Percentiles rank a stretch among this genome's conserved stretches.
phyloP scores from a whole-genome alignment of 2,329 filamentous ascomycete species.

The Trichophyton schoenleinii region DNA sequence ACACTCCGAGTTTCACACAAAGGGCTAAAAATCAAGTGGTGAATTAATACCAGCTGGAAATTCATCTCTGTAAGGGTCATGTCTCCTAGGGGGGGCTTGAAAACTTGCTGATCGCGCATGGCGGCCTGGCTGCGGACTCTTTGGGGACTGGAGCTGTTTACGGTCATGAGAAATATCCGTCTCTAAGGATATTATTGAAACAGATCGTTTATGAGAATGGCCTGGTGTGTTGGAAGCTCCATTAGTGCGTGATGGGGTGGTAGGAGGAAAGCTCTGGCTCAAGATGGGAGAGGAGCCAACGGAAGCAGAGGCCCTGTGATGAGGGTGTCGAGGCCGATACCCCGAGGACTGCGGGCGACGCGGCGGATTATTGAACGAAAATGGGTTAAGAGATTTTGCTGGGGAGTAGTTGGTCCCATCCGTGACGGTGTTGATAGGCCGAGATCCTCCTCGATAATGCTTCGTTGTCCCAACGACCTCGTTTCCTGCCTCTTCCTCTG shows the following conservation, averaged over 20 bases:
- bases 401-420: conserved; percentile 29
- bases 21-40: neutral
- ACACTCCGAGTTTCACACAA: neutral
- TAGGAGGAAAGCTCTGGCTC: conserved; percentile 32
- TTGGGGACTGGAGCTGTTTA: conserved; percentile 23
- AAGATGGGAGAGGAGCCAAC: conserved; percentile 28
- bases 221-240: conserved; percentile 20
- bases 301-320: conserved; percentile 30
- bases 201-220: conserved; percentile 60
- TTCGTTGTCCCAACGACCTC: conserved; percentile 19
- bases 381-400: conserved; percentile 26
- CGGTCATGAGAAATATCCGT: conserved; percentile 28
- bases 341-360: conserved; percentile 26
- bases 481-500: conserved; percentile 31
- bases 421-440: conserved; percentile 23
- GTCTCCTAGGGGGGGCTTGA: conserved; percentile 51
- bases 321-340: conserved; percentile 20
- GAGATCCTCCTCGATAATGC: conserved; percentile 28
- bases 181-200: conserved; percentile 71
- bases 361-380: conserved; percentile 23
- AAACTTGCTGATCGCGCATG: conserved; percentile 72
- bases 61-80: conserved; percentile 29
- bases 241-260: conserved; percentile 10
- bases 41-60: conserved; percentile 24
- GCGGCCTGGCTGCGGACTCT: conserved; percentile 45